phyloP scores from a whole-genome alignment of 257 asterid genomes.

The Dorcoceras hygrometricum region DNA sequence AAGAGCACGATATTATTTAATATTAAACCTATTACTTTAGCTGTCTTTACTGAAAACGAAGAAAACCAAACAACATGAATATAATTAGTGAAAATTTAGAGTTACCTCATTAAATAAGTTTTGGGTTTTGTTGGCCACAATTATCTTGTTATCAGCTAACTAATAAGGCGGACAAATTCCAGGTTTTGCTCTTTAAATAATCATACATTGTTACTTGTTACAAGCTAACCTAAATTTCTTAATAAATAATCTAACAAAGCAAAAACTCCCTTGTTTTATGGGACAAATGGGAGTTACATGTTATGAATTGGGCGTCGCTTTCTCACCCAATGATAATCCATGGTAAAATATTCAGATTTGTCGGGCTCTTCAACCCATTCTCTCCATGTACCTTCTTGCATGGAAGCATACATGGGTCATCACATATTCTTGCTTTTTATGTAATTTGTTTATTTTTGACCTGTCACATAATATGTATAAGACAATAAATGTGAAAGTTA shows the following conservation, averaged over 20 bases:
- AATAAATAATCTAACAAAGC: neutral
- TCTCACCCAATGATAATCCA: slow-evolving; percentile 73
- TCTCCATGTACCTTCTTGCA: slow-evolving; percentile 47
- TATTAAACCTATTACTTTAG: too few species aligned
- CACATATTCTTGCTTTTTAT: slow-evolving; percentile 25
- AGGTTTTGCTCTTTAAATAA: slow-evolving; percentile 28
- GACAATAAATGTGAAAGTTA: neutral
- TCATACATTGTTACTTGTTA: neutral
- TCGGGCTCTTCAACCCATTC: slow-evolving; percentile 38
- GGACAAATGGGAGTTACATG: slow-evolving; percentile 47
- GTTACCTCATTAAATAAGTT: slow-evolving; percentile 36
- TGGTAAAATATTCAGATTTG: slow-evolving; percentile 48
- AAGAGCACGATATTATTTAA: too few species aligned
- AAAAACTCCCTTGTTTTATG: slow-evolving; percentile 36
- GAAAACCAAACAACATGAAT: neutral
- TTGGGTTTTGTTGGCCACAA: slow-evolving; percentile 60
- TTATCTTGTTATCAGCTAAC: neutral
- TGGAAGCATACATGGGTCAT: too few species aligned
- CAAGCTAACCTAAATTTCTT: neutral
- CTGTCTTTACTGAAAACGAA: too few species aligned
- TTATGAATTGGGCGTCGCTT: slow-evolving; percentile 74
- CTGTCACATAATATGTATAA: neutral
- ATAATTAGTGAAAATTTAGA: slow-evolving; percentile 20
- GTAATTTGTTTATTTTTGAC: slow-evolving; percentile 36
- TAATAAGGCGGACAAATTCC: slow-evolving; percentile 40